Evolutionary conservation across 176 grass and related monocot genomes (phyloP), one percentile per base, ranked within the genome.

Genomic region (Cenchrus fungigraminus): DNA sequence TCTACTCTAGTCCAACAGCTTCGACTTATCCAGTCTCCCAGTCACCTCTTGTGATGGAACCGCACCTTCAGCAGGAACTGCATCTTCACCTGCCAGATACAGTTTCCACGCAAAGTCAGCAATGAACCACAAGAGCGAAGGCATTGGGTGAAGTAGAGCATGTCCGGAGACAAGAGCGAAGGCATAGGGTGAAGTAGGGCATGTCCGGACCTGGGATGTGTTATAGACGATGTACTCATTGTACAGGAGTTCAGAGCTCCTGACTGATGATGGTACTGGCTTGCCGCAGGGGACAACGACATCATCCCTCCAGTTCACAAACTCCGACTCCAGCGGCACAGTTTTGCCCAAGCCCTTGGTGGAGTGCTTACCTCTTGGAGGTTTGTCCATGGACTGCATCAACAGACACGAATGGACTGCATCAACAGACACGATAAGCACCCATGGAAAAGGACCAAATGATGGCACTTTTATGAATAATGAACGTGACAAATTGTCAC

Each of bases 281-380:
- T 95, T 98, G 58, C 96, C 96, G 8, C 93, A 98, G 44, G 96
- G 93, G 57, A 98, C 87, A 8, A 93, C 77, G 1, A 98, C 86
- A 84, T 95, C 91, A 53, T 95, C 93, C 76, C 75, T 91, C 96
- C 96, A 98, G 51, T 87, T 93, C n/a, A 80, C 87, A 87, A 90
- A 95, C 68, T 98, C 93, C 0, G 89, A 94, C 57, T 95, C 87
- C 60, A 90, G 83, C 2, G 96, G 96, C 77, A 93, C 87, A 0
- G 93, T 98, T 87, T 93, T 98, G 4, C 96, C 96, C 75, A 98
- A 84, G 19, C 95, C 93, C 87, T 95, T 98, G 43, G 95, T 98
- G 1, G 96, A 98, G 63, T 95, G 93, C 78, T 95, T 98, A 50
- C 96, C 93, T 92, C 91, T 93, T 62, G 96, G 96, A 46, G 87